Evolutionary conservation across 495 filamentous ascomycete genomes (phyloP).

Genomic region (Lentithecium fluviatile): DNA sequence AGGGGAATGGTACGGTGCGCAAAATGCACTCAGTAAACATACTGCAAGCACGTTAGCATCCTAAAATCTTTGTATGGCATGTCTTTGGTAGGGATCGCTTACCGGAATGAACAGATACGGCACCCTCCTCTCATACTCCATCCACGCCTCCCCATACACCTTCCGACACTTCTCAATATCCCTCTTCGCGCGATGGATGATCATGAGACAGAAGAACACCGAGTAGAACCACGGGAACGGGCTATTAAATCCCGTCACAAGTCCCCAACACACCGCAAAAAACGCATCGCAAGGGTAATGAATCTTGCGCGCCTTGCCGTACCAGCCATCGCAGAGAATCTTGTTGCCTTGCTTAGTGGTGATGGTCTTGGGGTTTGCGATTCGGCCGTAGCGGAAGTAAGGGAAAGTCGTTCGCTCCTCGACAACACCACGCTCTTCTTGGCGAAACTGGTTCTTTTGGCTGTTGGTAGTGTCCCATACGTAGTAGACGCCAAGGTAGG

Average conservation of each 20-base stretch:
- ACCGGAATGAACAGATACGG: conserved; percentile 94
- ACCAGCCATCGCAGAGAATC: conserved; percentile 90
- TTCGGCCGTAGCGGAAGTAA: conserved; percentile 84
- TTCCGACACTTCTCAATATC: conserved; percentile 80
- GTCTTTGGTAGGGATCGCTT: no score
- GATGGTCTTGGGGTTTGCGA: conserved; percentile 87
- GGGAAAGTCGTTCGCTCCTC: conserved; percentile 81
- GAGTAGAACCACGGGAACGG: conserved; percentile 99
- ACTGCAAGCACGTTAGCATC: no score
- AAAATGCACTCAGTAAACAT: no score
- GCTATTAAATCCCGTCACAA: conserved; percentile 66
- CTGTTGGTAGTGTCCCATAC: conserved; percentile 88
- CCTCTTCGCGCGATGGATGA: conserved; percentile 78
- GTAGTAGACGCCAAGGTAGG: conserved; percentile 86
- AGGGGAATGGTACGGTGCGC: no score
- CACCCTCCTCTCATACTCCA: conserved; percentile 80
- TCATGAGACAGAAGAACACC: conserved; percentile 88
- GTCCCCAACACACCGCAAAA: conserved; percentile 69
- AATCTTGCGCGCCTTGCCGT: conserved; percentile 87
- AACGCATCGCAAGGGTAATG: conserved; percentile 91
- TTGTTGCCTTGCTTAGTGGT: conserved; percentile 72
- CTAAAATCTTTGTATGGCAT: no score
- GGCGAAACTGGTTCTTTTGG: conserved; percentile 94
- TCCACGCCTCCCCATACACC: conserved; percentile 93
- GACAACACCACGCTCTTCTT: conserved; percentile 72